Evolutionary conservation across 2,329 filamentous ascomycete genomes (phyloP), one percentile per base, ranked within the genome.

Genomic region (Coniella lustricola): DNA sequence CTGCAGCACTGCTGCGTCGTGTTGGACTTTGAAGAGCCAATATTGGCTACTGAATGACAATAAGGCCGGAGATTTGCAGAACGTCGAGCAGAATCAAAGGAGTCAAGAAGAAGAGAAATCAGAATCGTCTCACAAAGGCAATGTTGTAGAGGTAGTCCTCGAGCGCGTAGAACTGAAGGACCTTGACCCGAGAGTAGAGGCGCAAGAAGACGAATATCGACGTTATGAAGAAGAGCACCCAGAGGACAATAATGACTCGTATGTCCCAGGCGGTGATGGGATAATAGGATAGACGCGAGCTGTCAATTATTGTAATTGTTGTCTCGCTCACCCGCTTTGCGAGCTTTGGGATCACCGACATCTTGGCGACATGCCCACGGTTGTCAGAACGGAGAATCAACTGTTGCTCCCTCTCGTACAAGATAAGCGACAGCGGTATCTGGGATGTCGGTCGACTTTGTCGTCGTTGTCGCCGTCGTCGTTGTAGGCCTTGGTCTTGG

Each of bases 141-240:
- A 50, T 14, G n/a, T 52, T 52, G 17, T 52, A 52, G 4, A 52
- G 48, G 14, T 52, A 50, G 33, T 52, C 50, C 14, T 52, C 50
- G 14, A 47, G 34, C n/a, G 50, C 48, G n/a, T 52, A 52, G 44
- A 52, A 52, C 14, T 52, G 50, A 31, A 52, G 44, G 16, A 52
- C 50, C 39, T 50, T 52, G 40, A 52, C 17, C 1, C 50, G 44
- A 13, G 50, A 52, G 25, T 44, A 52, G 3, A 52, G 20, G 21
- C 50, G 50, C 18, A 52, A 47, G 32, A 46, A 35, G 21, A 52
- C 50, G 13, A 52, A 52, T 10, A 52, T n/a, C 5, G 44, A 49
- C 18, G 50, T 52, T 18, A 52, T 44, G 36, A 52, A 34, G 22
- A 50, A 52, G 4, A 52, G 25, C 3, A 49, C 25, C 50, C 50